A percentile compares a stretch with the other conserved stretches of the same genome.
Conservation (phyloP, 2,329 filamentous ascomycete genomes). For the Amylocarpus encephaloides region DNA sequence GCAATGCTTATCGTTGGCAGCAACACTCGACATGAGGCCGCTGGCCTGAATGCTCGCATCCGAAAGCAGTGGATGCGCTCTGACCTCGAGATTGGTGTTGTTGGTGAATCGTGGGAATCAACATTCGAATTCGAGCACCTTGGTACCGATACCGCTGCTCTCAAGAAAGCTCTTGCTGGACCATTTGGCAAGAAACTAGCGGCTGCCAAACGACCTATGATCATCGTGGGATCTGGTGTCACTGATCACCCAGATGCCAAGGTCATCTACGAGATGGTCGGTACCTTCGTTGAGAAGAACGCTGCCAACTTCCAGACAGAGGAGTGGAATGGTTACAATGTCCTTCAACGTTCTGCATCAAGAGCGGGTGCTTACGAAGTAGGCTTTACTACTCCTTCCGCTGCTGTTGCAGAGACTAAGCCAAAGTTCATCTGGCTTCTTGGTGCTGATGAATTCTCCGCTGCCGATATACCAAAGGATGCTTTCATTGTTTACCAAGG, state of each 20-base stretch:
- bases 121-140: conserved; percentile 95
- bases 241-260: conserved; percentile 89
- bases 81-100: conserved; percentile 84
- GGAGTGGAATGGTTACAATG: conserved; percentile 97
- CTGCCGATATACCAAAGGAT: conserved; percentile 85
- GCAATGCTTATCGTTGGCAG: conserved; percentile 87
- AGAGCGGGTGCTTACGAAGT: conserved; percentile 92
- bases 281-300: conserved; percentile 89
- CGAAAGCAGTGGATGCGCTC: conserved; percentile 97
- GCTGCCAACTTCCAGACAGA: conserved; percentile 77
- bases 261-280: conserved; percentile 86
- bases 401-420: conserved; percentile 72
- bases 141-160: conserved; percentile 67
- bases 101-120: conserved; percentile 86
- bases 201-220: conserved; percentile 87
- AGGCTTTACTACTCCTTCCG: conserved; percentile 83
- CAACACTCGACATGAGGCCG: conserved; percentile 92
- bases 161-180: conserved; percentile 81
- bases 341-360: conserved; percentile 89
- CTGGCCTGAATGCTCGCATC: conserved; percentile 91
- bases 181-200: conserved; percentile 90
- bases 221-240: conserved; percentile 86
- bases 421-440: conserved; percentile 97
- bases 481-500: conserved; percentile 98
- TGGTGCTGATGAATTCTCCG: conserved; percentile 83